A percentile compares a stretch with the other conserved stretches of the same genome.
Conservation (phyloP, 352 stramenopile genomes). For the Globisporangium heterothallicum region DNA sequence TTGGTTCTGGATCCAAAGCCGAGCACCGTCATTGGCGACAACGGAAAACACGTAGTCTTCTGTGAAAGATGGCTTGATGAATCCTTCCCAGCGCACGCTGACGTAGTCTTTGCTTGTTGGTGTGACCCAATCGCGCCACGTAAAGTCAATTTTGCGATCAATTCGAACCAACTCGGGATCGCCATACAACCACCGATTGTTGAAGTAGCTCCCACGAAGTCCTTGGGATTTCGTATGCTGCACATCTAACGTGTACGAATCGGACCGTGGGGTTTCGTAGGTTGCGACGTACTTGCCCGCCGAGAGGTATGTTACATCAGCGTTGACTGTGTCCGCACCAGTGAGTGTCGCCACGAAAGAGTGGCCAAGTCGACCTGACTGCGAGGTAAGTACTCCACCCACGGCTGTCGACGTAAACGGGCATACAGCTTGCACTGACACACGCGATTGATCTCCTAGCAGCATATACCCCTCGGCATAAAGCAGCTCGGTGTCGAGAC, state of each 20-base stretch:
- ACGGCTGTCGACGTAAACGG: conserved; percentile 36
- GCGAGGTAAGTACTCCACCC: conserved; percentile 23
- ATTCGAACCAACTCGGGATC: conserved; percentile 78
- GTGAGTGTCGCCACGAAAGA: conserved; percentile 61
- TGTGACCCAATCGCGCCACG: conserved; percentile 89
- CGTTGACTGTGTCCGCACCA: conserved; percentile 45
- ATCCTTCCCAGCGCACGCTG: conserved; percentile 92
- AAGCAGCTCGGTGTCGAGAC: conserved; percentile 39
- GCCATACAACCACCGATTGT: conserved; percentile 93
- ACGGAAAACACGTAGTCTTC: conserved; percentile 89
- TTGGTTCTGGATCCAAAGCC: conserved; percentile 74
- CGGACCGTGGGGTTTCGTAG: conserved; percentile 86
- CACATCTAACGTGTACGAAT: conserved; percentile 85
- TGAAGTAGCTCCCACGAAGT: conserved; percentile 92
- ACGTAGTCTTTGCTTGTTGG: conserved; percentile 92
- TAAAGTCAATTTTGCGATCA: conserved; percentile 89
- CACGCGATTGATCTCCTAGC: conserved; percentile 28
- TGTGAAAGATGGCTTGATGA: conserved; percentile 85
- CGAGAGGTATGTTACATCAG: conserved; percentile 50
- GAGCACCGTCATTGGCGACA: conserved; percentile 83
- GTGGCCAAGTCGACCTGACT: conserved; percentile 54
- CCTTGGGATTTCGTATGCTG: conserved; percentile 68
- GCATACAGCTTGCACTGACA: conserved; percentile 39
- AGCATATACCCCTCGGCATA: conserved; percentile 85
- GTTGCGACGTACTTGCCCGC: conserved; percentile 82